These are phyloP conservation scores for Tetrapisispora nanseiensis DNA, from an alignment of 805 yeast species.

Conservation along the genomic window DNA sequence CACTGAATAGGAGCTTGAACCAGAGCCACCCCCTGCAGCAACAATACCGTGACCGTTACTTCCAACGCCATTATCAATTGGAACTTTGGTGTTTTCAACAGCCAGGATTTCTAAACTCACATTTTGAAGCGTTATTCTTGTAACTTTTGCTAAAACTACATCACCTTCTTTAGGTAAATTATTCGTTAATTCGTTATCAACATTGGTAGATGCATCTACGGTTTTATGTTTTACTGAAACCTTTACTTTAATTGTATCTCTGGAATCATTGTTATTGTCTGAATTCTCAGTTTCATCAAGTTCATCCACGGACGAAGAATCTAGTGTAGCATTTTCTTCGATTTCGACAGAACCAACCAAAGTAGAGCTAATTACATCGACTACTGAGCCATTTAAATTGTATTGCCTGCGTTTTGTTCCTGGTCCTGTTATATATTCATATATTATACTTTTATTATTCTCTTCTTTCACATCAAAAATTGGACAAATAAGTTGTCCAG, in stretches of 20 bases:
- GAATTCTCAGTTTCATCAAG: conserved; percentile 7
- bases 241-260: conserved; percentile 14
- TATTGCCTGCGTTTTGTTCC: conserved; percentile 51
- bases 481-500: conserved; percentile 75
- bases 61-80: conserved; percentile 59
- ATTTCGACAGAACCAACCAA: conserved; percentile 47
- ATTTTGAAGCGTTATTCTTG: conserved; percentile 55
- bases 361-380: conserved; percentile 46
- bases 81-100: conserved; percentile 50
- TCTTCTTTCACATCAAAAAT: conserved; percentile 32
- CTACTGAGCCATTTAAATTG: conserved; percentile 30
- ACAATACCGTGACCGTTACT: conserved; percentile 37
- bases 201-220: conserved; percentile 7
- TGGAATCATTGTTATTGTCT: conserved; percentile 8
- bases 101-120: conserved; percentile 69
- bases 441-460: conserved; percentile 25
- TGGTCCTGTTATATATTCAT: conserved; percentile 48
- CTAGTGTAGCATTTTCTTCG: conserved; percentile 19
- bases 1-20: conserved; percentile 35
- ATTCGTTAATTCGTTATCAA: conserved; percentile 29
- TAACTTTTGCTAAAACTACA: conserved; percentile 65
- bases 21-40: conserved; percentile 48
- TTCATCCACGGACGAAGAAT: conserved; percentile 5
- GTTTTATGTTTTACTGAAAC: conserved; percentile 25
- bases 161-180: conserved; percentile 78